Evolutionary conservation across 2,329 filamentous ascomycete genomes (phyloP).

Genomic region (Penicillium verrucosum): DNA sequence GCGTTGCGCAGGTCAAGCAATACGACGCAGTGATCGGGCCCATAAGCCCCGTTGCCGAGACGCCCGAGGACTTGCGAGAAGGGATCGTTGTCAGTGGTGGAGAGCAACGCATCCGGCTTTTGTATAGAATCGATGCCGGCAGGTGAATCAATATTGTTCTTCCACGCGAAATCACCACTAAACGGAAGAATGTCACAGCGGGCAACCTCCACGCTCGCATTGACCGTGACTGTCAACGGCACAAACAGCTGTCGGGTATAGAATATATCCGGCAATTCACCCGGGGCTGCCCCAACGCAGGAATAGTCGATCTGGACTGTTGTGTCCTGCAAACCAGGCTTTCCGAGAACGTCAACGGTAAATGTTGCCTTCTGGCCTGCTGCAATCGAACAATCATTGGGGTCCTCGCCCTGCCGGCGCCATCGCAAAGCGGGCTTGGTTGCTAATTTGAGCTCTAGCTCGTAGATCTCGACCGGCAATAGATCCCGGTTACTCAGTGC

Average conservation of each 20-base stretch:
- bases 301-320: slow-evolving; percentile 84
- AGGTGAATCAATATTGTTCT: slow-evolving; percentile 30
- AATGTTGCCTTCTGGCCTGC: slow-evolving; percentile 68
- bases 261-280: slow-evolving; percentile 68
- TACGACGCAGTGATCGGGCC: slow-evolving; percentile 69
- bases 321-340: slow-evolving; percentile 76
- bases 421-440: slow-evolving; percentile 64
- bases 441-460: slow-evolving; percentile 76
- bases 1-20: slow-evolving; percentile 83
- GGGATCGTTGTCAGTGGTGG: slow-evolving; percentile 35
- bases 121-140: slow-evolving; percentile 1
- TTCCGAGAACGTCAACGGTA: slow-evolving; percentile 79
- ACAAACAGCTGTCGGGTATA: slow-evolving; percentile 80
- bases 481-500: slow-evolving; percentile 74
- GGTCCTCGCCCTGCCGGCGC: slow-evolving; percentile 48
- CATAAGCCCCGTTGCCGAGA: slow-evolving; percentile 40
- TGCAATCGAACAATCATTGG: slow-evolving; percentile 59
- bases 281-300: slow-evolving; percentile 66
- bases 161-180: slow-evolving; percentile 66
- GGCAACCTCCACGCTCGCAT: slow-evolving; percentile 79
- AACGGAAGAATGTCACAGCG: slow-evolving; percentile 77
- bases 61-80: slow-evolving; percentile 48
- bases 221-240: slow-evolving; percentile 83
- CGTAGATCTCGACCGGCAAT: slow-evolving; percentile 74
- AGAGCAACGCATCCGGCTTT: slow-evolving; percentile 10